Percentiles rank a stretch among this genome's conserved stretches.
Conservation (phyloP, 805 yeast genomes). For the Pichia heedii region DNA sequence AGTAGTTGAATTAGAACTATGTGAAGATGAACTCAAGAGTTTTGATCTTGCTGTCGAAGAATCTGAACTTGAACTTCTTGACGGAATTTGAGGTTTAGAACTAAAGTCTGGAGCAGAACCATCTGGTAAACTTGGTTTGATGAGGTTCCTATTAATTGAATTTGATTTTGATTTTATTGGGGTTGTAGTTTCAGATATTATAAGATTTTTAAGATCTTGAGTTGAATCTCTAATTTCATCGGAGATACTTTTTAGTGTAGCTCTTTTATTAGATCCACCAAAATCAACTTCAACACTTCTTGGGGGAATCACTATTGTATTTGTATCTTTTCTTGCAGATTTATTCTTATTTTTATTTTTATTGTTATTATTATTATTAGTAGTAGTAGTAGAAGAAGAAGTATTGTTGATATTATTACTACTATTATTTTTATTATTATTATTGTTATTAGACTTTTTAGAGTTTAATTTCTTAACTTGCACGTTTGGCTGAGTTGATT, state of each 20-base stretch:
- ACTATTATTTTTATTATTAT: background rate
- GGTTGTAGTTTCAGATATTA: slow-evolving; percentile 1
- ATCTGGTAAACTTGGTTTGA: slow-evolving; percentile 10
- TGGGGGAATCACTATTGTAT: slow-evolving; percentile 21
- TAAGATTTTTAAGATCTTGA: slow-evolving; percentile 14
- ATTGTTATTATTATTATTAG: background rate
- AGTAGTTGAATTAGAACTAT: slow-evolving; percentile 10
- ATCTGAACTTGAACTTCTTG: slow-evolving; percentile 11
- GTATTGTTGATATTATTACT: too few relatives aligned
- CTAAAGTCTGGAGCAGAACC: slow-evolving; percentile 11
- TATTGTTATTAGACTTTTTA: background rate
- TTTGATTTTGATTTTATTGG: slow-evolving; percentile 8
- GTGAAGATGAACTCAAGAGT: slow-evolving; percentile 10
- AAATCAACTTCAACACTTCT: slow-evolving; percentile 20
- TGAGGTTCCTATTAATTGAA: background rate
- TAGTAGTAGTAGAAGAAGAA: background rate
- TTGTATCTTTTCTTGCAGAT: slow-evolving; percentile 37
- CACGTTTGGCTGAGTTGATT: background rate
- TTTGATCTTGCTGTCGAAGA: slow-evolving; percentile 1
- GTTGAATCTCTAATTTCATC: slow-evolving; percentile 18
- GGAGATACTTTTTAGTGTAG: slow-evolving; percentile 13
- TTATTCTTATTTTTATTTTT: slow-evolving; percentile 18
- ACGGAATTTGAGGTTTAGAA: slow-evolving; percentile 4
- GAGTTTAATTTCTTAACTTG: background rate
- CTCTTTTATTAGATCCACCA: slow-evolving; percentile 7